phyloP scores from a whole-genome alignment of 2,329 filamentous ascomycete species.

The Setomelanomma holmii region DNA sequence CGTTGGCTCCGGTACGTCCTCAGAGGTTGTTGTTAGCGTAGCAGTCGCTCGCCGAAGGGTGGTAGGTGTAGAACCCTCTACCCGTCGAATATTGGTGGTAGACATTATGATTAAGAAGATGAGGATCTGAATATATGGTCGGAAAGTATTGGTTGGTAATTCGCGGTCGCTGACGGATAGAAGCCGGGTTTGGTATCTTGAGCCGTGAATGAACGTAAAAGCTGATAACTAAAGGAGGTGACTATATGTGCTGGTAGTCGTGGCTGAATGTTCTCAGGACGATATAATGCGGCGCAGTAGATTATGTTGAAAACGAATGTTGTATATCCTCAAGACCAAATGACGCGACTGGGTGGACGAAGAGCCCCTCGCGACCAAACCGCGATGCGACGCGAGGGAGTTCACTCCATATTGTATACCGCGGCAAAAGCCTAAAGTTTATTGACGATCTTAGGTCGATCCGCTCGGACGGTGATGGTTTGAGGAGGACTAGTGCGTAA shows the following conservation, averaged over 20 bases:
- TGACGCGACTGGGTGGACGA: constrained; percentile 13
- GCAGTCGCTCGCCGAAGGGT: neutral
- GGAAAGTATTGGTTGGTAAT: neutral
- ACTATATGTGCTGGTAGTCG: too few species aligned
- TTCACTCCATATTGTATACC: constrained; percentile 29
- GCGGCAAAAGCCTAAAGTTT: constrained; percentile 30
- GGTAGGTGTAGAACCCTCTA: constrained; percentile 3
- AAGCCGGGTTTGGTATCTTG: neutral
- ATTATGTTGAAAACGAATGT: neutral
- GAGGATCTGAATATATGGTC: neutral
- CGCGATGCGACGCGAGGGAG: constrained; percentile 22
- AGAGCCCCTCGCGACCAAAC: constrained; percentile 27
- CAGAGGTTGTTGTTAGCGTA: constrained; percentile 9
- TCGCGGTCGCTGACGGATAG: neutral
- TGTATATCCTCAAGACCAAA: neutral
- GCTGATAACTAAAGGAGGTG: neutral
- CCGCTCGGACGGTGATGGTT: constrained; percentile 30
- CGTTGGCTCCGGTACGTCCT: constrained; percentile 4
- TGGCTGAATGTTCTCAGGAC: constrained; percentile 13
- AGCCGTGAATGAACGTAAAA: neutral
- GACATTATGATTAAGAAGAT: constrained; percentile 39
- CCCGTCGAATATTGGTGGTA: constrained; percentile 21
- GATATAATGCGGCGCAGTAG: constrained; percentile 16
- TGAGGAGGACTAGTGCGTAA: constrained; percentile 30
- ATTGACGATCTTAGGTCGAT: constrained; percentile 33